A percentile compares a stretch with the other conserved stretches of the same genome.
Conservation (phyloP, 208 protist genomes). For the Wallacemonas rigidus region DNA sequence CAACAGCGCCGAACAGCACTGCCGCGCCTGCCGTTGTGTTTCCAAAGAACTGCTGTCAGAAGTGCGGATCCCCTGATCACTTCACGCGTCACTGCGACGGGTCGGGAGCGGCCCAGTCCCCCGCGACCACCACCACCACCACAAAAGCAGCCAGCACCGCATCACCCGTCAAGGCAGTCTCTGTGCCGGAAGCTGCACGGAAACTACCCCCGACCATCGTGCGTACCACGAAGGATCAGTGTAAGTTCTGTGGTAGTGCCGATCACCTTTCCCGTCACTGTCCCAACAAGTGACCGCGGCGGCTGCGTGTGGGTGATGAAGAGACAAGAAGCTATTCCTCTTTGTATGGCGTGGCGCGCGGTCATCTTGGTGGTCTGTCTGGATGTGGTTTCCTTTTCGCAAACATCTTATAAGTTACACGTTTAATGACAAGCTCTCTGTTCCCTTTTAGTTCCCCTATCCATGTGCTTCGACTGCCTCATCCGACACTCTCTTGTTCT, state of each 20-base stretch:
- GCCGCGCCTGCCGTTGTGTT: conserved; percentile 12
- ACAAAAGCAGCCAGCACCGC: not conserved
- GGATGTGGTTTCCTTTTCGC: too few relatives aligned
- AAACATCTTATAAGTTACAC: too few relatives aligned
- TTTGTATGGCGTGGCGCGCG: too few relatives aligned
- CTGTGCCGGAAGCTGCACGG: not conserved
- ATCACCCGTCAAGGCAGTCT: not conserved
- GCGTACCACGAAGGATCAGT: conserved; percentile 75
- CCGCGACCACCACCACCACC: not conserved
- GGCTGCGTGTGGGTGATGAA: too few relatives aligned
- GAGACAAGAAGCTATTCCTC: too few relatives aligned
- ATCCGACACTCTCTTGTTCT: too few relatives aligned
- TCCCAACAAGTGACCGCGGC: conserved; percentile 38
- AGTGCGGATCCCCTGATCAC: conserved; percentile 38
- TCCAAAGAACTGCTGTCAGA: conserved; percentile 41
- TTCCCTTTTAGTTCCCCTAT: too few relatives aligned
- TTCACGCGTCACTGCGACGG: conserved; percentile 48
- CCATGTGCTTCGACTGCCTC: too few relatives aligned
- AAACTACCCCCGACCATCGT: conserved; percentile 20
- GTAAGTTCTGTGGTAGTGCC: conserved; percentile 74
- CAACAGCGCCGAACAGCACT: not conserved
- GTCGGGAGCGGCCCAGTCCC: conserved; percentile 2
- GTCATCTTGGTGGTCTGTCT: too few relatives aligned
- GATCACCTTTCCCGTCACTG: conserved; percentile 79
- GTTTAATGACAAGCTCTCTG: too few relatives aligned